These are phyloP conservation scores for Tricholoma sp. DNA, from an alignment of 768 basidiomycete genomes.

Conservation along the genomic window DNA sequence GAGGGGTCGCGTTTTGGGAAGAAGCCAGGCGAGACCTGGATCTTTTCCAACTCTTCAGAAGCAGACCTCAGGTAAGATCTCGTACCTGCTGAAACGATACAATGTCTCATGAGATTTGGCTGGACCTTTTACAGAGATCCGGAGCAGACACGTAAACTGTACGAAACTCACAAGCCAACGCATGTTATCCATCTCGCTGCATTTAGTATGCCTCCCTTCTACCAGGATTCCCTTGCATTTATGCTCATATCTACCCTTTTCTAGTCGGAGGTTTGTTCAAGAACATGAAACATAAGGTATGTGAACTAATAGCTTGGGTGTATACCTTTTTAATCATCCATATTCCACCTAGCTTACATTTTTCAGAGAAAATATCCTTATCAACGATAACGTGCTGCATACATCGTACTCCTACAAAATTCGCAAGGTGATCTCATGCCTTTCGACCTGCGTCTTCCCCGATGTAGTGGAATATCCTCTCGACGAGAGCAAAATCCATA, in stretches of 20 bases:
- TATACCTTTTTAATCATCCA: background rate
- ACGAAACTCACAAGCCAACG: slow-evolving; percentile 89
- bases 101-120: background rate
- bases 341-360: slow-evolving; percentile 62
- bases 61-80: slow-evolving; percentile 71
- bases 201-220: slow-evolving; percentile 51
- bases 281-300: slow-evolving; percentile 91
- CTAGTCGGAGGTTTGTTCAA: slow-evolving; percentile 91
- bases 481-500: slow-evolving; percentile 89
- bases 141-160: slow-evolving; percentile 64
- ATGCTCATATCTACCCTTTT: background rate
- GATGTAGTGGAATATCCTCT: slow-evolving; percentile 93
- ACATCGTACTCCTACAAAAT: slow-evolving; percentile 59
- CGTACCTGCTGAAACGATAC: background rate
- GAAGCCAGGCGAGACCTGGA: slow-evolving; percentile 73
- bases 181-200: slow-evolving; percentile 97
- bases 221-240: background rate
- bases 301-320: slow-evolving; percentile 4
- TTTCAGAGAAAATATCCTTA: slow-evolving; percentile 89
- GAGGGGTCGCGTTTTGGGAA: slow-evolving; percentile 77
- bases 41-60: slow-evolving; percentile 75
- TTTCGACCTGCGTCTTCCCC: slow-evolving; percentile 97
- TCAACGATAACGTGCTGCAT: slow-evolving; percentile 93
- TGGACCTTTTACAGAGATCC: slow-evolving; percentile 47
- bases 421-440: slow-evolving; percentile 86